Evolutionary conservation across 2,329 filamentous ascomycete genomes (phyloP), one percentile per base, ranked within the genome.

Genomic region (Colletotrichum melonis): DNA sequence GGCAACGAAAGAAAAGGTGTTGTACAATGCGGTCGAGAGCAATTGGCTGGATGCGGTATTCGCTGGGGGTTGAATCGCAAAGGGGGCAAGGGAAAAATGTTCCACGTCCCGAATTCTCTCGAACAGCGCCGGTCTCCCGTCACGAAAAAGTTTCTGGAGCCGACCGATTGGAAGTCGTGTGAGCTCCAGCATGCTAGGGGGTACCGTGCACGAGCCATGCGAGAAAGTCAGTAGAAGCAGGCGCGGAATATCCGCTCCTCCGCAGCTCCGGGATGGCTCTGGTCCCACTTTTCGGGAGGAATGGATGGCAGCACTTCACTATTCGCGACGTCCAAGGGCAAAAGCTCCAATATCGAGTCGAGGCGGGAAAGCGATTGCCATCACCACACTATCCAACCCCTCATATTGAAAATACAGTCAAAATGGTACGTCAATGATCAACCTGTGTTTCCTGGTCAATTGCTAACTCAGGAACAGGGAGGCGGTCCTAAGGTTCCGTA

Each of bases 401-500:
- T 75, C 80, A 81, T 80, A 77, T 81, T 82, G 79, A 80, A 76
- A 80, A 76, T 67, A 76, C 72, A 78, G 82, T 84, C 84, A 91
- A 87, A 80, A 92, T 92, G 90, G 90, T 91, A 82, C 80, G 86
- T 79, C 22, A 9, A 4, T 16, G 2, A 2, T 16, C 38, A 14
- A 35, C 30, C 26, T 19, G 16, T 26, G 2, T 1, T 64, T 46
- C 38, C 60, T 46, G 28, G 9, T 30, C 22, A 38, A 26, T 67
- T 74, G 77, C 87, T 90, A 83, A 90, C 82, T 76, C 66, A 72
- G 75, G 74, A 67, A 28, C 76, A 92, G 92, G 93, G 93, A 87
- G 94, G 94, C 86, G 95, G 95, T 87, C 92, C 90, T 82, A 86
- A 84, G 83, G 83, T 90, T 80, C 87, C 87, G 88, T 90, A 84